Evolutionary conservation across 2,329 filamentous ascomycete species (phyloP).

Genomic region (Monosporascus ibericus): DNA sequence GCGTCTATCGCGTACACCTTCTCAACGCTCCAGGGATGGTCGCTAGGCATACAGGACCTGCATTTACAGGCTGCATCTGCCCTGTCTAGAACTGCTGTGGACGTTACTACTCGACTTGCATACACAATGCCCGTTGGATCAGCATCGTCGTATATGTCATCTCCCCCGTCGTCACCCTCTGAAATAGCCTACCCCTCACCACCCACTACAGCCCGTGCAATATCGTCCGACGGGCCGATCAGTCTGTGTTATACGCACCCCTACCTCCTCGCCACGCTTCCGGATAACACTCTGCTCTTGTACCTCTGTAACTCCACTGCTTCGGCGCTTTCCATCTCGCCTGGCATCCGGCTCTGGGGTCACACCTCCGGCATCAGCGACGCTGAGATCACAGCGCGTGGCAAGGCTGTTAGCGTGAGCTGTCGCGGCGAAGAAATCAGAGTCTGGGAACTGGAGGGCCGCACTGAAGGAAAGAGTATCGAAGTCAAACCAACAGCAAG

Average conservation of each 20-base stretch:
- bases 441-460: slow-evolving; percentile 84
- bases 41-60: slow-evolving; percentile 85
- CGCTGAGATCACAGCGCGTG: slow-evolving; percentile 75
- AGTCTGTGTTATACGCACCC: slow-evolving; percentile 70
- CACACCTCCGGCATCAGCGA: slow-evolving; percentile 86
- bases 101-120: slow-evolving; percentile 35
- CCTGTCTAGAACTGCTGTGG: slow-evolving; percentile 16
- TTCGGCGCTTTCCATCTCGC: slow-evolving; percentile 60
- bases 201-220: slow-evolving; percentile 1
- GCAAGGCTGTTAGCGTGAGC: slow-evolving; percentile 87
- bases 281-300: slow-evolving; percentile 81
- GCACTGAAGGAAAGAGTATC: slow-evolving; percentile 44
- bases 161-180: slow-evolving; percentile 20
- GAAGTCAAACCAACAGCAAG: slow-evolving; percentile 40
- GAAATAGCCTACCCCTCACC: slow-evolving; percentile 1
- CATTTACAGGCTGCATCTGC: slow-evolving; percentile 44
- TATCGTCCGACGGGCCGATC: slow-evolving; percentile 42
- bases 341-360: slow-evolving; percentile 76
- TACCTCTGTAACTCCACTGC: slow-evolving; percentile 73
- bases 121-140: slow-evolving; percentile 29
- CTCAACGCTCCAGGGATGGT: slow-evolving; percentile 75
- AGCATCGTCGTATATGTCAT: slow-evolving; percentile 9
- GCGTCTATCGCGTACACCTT: slow-evolving; percentile 85
- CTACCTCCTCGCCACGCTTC: slow-evolving; percentile 76
- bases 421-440: slow-evolving; percentile 71